Base-by-base conservation (phyloP, 176 grass and related monocot genomes). In the Ampelocalamus luodianensis region DNA sequence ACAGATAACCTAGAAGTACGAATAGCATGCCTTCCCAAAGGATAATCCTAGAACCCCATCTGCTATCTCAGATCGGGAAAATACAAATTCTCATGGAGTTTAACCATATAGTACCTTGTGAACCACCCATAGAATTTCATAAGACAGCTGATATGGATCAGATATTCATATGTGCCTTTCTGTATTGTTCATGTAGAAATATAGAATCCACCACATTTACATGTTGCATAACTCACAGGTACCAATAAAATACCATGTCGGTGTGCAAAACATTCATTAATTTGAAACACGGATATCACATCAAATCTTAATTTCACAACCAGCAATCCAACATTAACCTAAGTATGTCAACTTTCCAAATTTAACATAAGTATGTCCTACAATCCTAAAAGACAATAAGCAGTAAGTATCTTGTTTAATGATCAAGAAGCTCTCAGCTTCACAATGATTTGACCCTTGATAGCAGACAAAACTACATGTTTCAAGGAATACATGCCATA, bases 341-440 rank as follows among this genome's bases (percentile, higher is more conserved):
- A 63, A 78, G 51, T 34, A 59, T 76, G 26, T 46, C 58, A 46
- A 22, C 26, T 49, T 22, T 65, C 13, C 24, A 29, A 17, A 3
- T 72, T 74, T 32, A 56, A 44, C 5, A 3, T 55, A 65, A 40
- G 12, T 51, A 22, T 44, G 23, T 10, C 44, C 14, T 68, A 27
- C 18, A 23, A 75, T 59, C 49, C 49, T 22, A 39, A 62, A 59
- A 68, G 65, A 26, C 18, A 85, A 12, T 26, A 60, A 69, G 2
- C 22, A 71, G 14, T 15, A 17, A 38, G 5, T 59, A 60, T 61
- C 60, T 80, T 56, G 5, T 44, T 14, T n/a, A 55, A 18, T 11
- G 45, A n/a, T 34, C 36, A 87, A 74, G 17, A 66, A 55, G 38
- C 36, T 74, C 16, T 32, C 77, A 20, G 7, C 66, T 63, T 63